Evolutionary conservation across 495 filamentous ascomycete genomes (phyloP), one percentile per base, ranked within the genome.

Genomic region (Viridothelium virens): DNA sequence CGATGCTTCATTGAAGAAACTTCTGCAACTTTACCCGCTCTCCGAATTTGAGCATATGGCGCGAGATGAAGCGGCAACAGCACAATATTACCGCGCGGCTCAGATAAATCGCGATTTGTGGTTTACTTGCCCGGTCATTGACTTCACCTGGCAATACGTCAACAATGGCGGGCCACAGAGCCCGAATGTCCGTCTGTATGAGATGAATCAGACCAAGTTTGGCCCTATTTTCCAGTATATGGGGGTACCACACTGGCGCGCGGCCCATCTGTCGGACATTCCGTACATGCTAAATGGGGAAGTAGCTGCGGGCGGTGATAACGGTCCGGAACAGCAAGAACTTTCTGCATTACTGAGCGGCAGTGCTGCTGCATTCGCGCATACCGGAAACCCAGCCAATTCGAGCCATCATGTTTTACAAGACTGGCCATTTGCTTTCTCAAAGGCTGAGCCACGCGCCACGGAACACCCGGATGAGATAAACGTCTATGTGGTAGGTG

Each of bases 71-170:
- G 34, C 72, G 69, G 38, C 64, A 2, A 71, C 76, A n/a, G 67
- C 74, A 16, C 74, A 82, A 66, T 79, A 79, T 63, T 78, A 77
- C 66, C 78, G 79, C 56, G 70, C 77, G 4, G 76, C 79, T 10
- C 76, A 78, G 63, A 74, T 79, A 47, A 79, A 77, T 63, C 76
- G 80, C 3, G 79, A 82, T 65, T 73, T 82, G 61, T 69, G 77
- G 66, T 79, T 82, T 67, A 75, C 74, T 4, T 82, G 80, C 63
- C 80, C 79, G n/a, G 69, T 77, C 0, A 66, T 80, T 5, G 72
- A 76, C 50, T 80, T 79, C 68, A 74, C 71, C 0, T 72, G 71
- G 66, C 73, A 74, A 34, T 77, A 79, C 62, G 69, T 74, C 5
- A 72, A 73, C 18, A 70, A 71, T 18, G 75, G 72, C 38, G 48